Base-by-base conservation (phyloP, 1,284 basidiomycete species). In the Caloboletus inedulis region DNA sequence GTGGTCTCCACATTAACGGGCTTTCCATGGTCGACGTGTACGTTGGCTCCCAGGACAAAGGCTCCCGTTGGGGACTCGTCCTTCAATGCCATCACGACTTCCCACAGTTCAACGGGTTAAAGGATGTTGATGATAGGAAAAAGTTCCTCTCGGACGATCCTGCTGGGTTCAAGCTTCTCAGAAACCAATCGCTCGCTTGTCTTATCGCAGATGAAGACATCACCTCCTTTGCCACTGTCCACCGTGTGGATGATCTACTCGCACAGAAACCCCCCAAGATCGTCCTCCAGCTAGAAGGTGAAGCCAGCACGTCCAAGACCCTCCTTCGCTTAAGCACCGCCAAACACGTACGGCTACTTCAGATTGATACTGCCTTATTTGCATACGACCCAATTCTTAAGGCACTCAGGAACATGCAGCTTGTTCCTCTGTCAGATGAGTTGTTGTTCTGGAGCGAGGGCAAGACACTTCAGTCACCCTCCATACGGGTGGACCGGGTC, bases 301-400 rank as follows among this genome's bases (percentile, higher is more conserved):
- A 74, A 45, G 60, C 63, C 6, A 74, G 69, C 47, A 73, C 69
- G 0, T 60, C 58, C 14, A 72, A 71, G 23, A 61, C 75, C 4
- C 67, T 83, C 2, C 51, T 71, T n/a, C 68, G 60, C 33, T 62
- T 86, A 45, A 76, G 76, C 52, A 59, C 54, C 1, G 66, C 69
- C 12, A 57, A 62, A 14, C 48, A 67, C 13, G 60, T 81, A 43
- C 69, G 69, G n/a, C 68, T 87, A 12, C 61, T 85, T 27, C 79
- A 80, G 54, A 79, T 86, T 27, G 76, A 86, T 53, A 79, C 78
- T 0, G 81, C 82, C 0, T 54, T 85, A 3, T 87, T 87, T 57
- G 70, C 84, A 0, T 87, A 77, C 51, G 79, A 84, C 57, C 83
- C 83, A 0, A 70, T 86, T 29, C 70, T 87, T 27, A 74, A 72